These are phyloP conservation scores for Podaxis sp. DNA, from an alignment of 768 basidiomycete genomes.

Conservation along the genomic window DNA sequence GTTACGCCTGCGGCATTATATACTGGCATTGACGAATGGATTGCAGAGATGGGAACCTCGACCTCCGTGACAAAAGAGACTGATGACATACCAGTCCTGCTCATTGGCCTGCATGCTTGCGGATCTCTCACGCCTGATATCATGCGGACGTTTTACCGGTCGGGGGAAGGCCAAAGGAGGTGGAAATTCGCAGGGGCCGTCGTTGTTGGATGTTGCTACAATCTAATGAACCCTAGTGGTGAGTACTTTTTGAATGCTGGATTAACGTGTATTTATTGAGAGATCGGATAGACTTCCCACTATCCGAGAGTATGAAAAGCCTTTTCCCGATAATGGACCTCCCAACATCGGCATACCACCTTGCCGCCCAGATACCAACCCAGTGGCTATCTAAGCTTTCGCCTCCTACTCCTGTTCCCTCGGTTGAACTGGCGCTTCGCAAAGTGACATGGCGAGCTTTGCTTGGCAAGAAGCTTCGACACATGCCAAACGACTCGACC, in stretches of 20 bases:
- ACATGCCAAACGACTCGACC: not conserved
- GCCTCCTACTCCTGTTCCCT: constrained; percentile 24
- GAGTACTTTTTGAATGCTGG: constrained; percentile 15
- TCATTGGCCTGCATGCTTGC: constrained; percentile 75
- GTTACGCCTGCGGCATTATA: constrained; percentile 50
- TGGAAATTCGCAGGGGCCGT: constrained; percentile 58
- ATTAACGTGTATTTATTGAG: not conserved
- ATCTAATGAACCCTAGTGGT: constrained; percentile 59
- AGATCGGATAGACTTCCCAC: constrained; percentile 49
- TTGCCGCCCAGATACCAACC: constrained; percentile 69
- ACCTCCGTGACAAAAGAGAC: not conserved
- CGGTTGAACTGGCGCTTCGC: constrained; percentile 51
- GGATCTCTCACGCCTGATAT: constrained; percentile 71
- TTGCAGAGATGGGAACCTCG: constrained; percentile 20
- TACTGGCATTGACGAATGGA: constrained; percentile 51
- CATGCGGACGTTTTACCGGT: constrained; percentile 49
- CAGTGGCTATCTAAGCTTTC: constrained; percentile 46
- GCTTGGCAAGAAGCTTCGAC: constrained; percentile 25
- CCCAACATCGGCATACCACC: constrained; percentile 56
- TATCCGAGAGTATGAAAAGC: constrained; percentile 34
- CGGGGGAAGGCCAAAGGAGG: constrained; percentile 4
- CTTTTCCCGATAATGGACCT: constrained; percentile 36
- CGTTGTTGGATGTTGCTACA: constrained; percentile 80
- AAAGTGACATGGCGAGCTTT: constrained; percentile 76
- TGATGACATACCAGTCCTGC: constrained; percentile 42